These are phyloP conservation scores for Calonectria honghensis DNA, from an alignment of 2,329 filamentous ascomycete genomes.

Conservation along the genomic window DNA sequence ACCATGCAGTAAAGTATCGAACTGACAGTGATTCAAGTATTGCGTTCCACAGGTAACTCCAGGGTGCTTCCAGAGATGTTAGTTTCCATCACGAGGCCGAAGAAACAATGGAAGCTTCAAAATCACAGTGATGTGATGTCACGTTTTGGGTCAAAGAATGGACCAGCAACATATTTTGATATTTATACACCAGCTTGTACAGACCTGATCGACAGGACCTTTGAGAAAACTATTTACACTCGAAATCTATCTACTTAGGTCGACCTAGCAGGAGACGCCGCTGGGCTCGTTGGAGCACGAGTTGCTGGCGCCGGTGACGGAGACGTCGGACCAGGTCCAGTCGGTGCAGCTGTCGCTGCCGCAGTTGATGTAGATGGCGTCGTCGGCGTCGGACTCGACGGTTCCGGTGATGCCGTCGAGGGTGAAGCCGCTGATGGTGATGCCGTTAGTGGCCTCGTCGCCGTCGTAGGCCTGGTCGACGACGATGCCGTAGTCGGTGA, in stretches of 20 bases:
- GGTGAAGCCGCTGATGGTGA: slow-evolving; percentile 33
- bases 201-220: background rate
- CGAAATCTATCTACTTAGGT: background rate
- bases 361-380: slow-evolving; percentile 40
- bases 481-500: slow-evolving; percentile 37
- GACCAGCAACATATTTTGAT: slow-evolving; percentile 19
- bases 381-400: slow-evolving; percentile 34
- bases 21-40: background rate
- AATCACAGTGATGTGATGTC: background rate
- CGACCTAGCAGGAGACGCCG: slow-evolving; percentile 29
- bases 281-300: slow-evolving; percentile 41
- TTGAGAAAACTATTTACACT: slow-evolving; percentile 24
- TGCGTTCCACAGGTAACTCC: background rate
- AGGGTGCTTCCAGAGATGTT: background rate
- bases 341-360: slow-evolving; percentile 39
- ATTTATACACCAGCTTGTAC: slow-evolving; percentile 14
- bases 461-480: slow-evolving; percentile 41
- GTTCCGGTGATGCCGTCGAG: slow-evolving; percentile 31
- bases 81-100: background rate
- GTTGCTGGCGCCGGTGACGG: slow-evolving; percentile 31
- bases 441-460: slow-evolving; percentile 36
- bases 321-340: slow-evolving; percentile 39
- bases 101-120: too few species aligned
- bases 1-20: too few species aligned
- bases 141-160: background rate